Evolutionary conservation across 2,329 filamentous ascomycete species (phyloP).

Genomic region (Sarocladium strictum): DNA sequence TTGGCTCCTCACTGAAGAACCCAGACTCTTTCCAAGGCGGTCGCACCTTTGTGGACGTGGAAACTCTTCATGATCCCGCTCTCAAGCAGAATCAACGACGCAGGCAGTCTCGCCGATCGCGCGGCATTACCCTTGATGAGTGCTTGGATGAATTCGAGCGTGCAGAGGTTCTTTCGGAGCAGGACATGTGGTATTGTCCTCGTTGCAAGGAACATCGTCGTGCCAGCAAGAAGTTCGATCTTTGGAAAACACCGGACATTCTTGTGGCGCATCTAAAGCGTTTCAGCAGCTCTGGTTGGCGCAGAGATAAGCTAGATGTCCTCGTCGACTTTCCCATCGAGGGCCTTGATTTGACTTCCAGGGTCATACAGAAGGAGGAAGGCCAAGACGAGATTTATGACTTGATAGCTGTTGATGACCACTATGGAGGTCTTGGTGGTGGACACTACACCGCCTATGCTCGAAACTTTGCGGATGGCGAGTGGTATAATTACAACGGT

Average conservation of each 20-base stretch:
- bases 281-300: conserved; percentile 77
- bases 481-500: conserved; percentile 99
- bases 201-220: conserved; percentile 90
- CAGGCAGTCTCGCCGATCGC: conserved; percentile 47
- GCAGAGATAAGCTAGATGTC: conserved; percentile 87
- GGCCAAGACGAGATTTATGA: conserved; percentile 85
- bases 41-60: conserved; percentile 45
- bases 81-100: conserved; percentile 58
- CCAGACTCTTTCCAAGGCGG: conserved; percentile 48
- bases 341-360: conserved; percentile 72
- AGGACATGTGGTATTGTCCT: conserved; percentile 97
- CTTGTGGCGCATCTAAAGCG: conserved; percentile 92
- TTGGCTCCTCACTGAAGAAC: conserved; percentile 38
- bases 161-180: conserved; percentile 86
- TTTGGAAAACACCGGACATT: conserved; percentile 96
- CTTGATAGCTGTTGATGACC: conserved; percentile 91
- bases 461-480: conserved; percentile 80
- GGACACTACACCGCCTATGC: conserved; percentile 95
- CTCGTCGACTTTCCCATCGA: conserved; percentile 88
- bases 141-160: conserved; percentile 94
- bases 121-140: conserved; percentile 79
- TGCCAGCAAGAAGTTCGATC: conserved; percentile 91
- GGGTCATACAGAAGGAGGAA: conserved; percentile 73
- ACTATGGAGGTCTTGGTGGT: conserved; percentile 87
- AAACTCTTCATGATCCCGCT: conserved; percentile 54